phyloP scores from a whole-genome alignment of 2,329 filamentous ascomycete species.

The Monosporascus cannonballus region DNA sequence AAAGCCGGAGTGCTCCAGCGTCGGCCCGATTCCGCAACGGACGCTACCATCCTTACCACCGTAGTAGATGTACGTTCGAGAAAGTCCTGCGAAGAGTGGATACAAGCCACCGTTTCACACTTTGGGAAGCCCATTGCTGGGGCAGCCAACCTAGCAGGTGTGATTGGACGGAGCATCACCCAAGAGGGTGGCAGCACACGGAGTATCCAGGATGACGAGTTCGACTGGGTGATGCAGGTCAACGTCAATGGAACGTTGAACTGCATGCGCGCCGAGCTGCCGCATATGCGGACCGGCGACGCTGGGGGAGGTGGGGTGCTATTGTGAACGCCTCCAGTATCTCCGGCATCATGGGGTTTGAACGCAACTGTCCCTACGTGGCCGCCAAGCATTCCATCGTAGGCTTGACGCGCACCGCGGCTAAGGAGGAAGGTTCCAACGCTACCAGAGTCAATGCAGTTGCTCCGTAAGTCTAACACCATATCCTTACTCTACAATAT shows the following conservation, averaged over 20 bases:
- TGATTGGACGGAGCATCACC: conserved; percentile 9
- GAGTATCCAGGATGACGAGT: conserved; percentile 4
- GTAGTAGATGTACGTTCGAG: conserved; percentile 17
- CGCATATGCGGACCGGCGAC: conserved; percentile 3
- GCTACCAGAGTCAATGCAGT: conserved; percentile 5
- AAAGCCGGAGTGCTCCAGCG: not conserved
- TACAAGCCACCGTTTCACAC: conserved; percentile 11
- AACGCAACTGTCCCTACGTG: conserved; percentile 12
- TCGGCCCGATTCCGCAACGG: not conserved
- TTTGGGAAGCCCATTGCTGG: conserved; percentile 17
- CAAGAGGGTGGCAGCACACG: conserved; percentile 1
- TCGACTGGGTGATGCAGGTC: conserved; percentile 7
- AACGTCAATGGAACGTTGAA: conserved; percentile 9
- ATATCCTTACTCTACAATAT: not conserved
- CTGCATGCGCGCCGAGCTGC: conserved; percentile 7
- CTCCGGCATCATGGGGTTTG: conserved; percentile 28
- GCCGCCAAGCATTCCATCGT: conserved; percentile 9
- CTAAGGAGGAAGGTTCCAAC: conserved; percentile 7
- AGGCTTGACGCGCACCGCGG: conserved; percentile 6
- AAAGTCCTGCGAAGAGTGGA: conserved; percentile 17
- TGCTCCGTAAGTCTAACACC: conserved; percentile 2
- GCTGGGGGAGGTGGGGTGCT: conserved; percentile 24
- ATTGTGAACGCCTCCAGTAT: conserved; percentile 38
- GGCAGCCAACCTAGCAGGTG: conserved; percentile 22
- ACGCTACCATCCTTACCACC: conserved; percentile 1